phyloP scores from a whole-genome alignment of 129 eudicot genomes.

The Gnaphalium uliginosum region DNA sequence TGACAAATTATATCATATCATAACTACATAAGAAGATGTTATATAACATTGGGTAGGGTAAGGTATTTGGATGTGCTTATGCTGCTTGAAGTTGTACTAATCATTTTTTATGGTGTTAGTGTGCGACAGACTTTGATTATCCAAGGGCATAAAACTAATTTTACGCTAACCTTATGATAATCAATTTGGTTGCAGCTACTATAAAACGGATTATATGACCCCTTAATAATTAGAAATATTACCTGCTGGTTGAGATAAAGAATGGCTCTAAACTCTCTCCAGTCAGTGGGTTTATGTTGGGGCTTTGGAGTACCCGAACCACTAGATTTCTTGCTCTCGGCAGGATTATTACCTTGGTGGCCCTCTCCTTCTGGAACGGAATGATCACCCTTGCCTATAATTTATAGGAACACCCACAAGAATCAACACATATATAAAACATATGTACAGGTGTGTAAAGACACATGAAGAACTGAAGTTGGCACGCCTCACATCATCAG shows the following conservation, averaged over 20 bases:
- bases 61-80: background rate
- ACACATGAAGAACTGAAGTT: background rate
- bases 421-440: slow-evolving; percentile 5
- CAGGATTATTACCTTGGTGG: slow-evolving; percentile 55
- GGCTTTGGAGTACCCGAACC: slow-evolving; percentile 48
- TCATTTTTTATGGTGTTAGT: background rate
- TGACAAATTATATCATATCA: background rate
- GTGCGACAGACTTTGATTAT: background rate
- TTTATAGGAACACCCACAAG: slow-evolving; percentile 14
- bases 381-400: slow-evolving; percentile 66
- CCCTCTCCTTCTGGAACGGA: slow-evolving; percentile 58
- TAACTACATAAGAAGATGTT: background rate
- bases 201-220: background rate
- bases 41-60: background rate
- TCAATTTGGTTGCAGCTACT: background rate
- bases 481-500: background rate
- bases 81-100: background rate
- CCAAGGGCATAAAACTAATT: background rate
- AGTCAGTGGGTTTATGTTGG: slow-evolving; percentile 53
- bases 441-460: background rate
- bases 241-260: slow-evolving; percentile 71
- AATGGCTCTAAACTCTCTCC: slow-evolving; percentile 93
- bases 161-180: slow-evolving; percentile 12
- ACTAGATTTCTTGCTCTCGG: slow-evolving; percentile 55
- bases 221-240: slow-evolving; percentile 21